phyloP scores from a whole-genome alignment of 192 early-diverging fungal species.

The Glomus cerebriforme region DNA sequence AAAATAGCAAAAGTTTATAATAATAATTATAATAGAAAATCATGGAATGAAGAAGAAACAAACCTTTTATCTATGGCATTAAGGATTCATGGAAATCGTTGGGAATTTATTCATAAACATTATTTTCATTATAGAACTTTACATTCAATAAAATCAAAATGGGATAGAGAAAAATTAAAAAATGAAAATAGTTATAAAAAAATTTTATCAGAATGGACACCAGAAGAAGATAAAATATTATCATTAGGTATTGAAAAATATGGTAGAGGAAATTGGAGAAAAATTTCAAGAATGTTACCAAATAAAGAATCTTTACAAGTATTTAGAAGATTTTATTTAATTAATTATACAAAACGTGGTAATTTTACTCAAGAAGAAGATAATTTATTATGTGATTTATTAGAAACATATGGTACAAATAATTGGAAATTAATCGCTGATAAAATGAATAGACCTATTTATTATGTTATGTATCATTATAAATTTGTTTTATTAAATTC shows the following conservation, averaged over 20 bases:
- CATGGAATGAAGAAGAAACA: neutral
- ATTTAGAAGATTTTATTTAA: neutral
- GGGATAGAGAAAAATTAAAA: neutral
- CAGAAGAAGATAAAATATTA: neutral
- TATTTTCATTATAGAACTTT: neutral
- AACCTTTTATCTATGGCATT: neutral
- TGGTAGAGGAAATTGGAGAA: neutral
- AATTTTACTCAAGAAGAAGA: neutral
- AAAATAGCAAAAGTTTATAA: neutral
- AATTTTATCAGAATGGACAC: neutral
- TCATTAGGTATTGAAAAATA: neutral
- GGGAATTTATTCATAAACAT: neutral
- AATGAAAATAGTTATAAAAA: neutral
- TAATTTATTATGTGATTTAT: neutral
- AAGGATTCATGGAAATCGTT: neutral
- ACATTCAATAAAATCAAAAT: neutral
- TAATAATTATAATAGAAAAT: neutral
- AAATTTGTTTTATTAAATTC: neutral
- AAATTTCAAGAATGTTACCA: neutral
- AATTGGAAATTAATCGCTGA: neutral
- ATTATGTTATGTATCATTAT: neutral
- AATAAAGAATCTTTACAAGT: neutral
- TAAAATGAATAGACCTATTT: neutral
- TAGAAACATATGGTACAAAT: neutral
- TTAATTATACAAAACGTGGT: neutral